Base-by-base conservation (phyloP, 2,329 filamentous ascomycete genomes). In the Myriosclerotinia scirpicola region DNA sequence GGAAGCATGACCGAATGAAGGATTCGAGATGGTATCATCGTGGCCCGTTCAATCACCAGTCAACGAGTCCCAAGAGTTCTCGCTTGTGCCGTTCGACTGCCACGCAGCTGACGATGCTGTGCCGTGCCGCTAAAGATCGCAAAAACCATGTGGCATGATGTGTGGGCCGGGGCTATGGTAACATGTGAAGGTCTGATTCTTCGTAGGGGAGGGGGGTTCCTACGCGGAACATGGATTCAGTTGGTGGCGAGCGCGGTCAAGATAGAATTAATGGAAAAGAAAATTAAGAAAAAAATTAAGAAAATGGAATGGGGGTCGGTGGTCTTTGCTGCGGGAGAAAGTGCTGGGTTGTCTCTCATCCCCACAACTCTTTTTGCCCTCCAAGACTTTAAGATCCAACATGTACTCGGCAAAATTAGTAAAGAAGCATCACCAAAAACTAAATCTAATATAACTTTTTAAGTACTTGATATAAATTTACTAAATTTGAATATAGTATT, bases 101-200 rank as follows among this genome's bases (percentile, higher is more conserved):
- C 64, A 65, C 64, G 64, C 64, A 65, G 64, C 64, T 65, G 64
- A 65, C 64, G 61, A 55, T 65, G 46, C 64, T 65, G 64, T 65
- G 55, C 64, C 64, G 55, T 65, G 64, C 54, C 46, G 54, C 64
- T 65, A 60, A 61, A 61, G 54, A 65, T 65, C 55, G 44, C 26
- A 52, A 54, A 65, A 60, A 53, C 54, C 64, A 65, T 65, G 54
- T 65, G 63, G 64, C 64, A 65, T 53, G 36, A 60, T 54, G 26
- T 26, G 26, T 26, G 26, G 64, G 54, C 54, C 54, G 56, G 26
- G 54, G 53, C 14, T 15, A 64, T 34, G 38, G 38, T 40, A 54
- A 48, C 54, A 44, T 50, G 34, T 40, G 17, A 53, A 40, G 54
- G 48, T 20, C 30, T 50, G 44, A n/a, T 38, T 36, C 34, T 60